Percentiles rank a stretch among this genome's conserved stretches.
These are phyloP conservation scores for Debaryomyces coudertii DNA, from an alignment of 1,139 yeast genomes.

Conservation along the genomic window DNA sequence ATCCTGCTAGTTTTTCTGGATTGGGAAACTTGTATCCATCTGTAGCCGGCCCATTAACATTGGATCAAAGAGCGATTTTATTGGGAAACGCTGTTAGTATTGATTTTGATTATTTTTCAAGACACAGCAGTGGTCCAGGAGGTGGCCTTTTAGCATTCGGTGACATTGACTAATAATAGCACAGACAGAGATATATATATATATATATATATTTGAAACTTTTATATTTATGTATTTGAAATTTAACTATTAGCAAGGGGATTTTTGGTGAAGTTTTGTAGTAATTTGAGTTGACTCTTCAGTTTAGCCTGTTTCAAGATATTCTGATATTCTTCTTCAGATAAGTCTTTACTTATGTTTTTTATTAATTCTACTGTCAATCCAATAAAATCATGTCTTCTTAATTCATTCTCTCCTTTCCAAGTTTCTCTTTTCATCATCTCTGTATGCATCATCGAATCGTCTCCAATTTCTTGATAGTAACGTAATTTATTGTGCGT, in stretches of 20 bases:
- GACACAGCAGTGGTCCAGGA: slow-evolving; percentile 70
- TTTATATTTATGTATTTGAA: neutral
- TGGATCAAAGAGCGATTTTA: slow-evolving; percentile 84
- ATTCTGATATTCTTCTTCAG: slow-evolving; percentile 51
- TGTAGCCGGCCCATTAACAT: slow-evolving; percentile 53
- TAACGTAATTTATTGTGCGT: slow-evolving; percentile 53
- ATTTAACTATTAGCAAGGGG: neutral
- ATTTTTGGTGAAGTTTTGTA: slow-evolving; percentile 12
- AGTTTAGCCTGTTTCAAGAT: slow-evolving; percentile 36
- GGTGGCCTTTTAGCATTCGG: slow-evolving; percentile 44
- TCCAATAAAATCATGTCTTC: slow-evolving; percentile 61
- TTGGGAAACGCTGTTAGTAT: slow-evolving; percentile 87
- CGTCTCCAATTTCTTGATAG: slow-evolving; percentile 42
- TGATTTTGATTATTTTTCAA: slow-evolving; percentile 92
- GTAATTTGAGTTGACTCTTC: slow-evolving; percentile 19
- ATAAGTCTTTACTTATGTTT: slow-evolving; percentile 35
- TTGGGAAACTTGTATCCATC: slow-evolving; percentile 44
- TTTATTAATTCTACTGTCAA: slow-evolving; percentile 52
- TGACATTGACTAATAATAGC: slow-evolving; percentile 30
- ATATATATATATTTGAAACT: neutral
- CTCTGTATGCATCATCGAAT: slow-evolving; percentile 29
- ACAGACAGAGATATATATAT: neutral
- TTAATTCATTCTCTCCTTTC: slow-evolving; percentile 45
- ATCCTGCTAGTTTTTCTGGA: slow-evolving; percentile 63
- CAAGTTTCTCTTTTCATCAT: slow-evolving; percentile 40